phyloP scores from a whole-genome alignment of 2,329 filamentous ascomycete genomes.

The Aspergillus sp. region DNA sequence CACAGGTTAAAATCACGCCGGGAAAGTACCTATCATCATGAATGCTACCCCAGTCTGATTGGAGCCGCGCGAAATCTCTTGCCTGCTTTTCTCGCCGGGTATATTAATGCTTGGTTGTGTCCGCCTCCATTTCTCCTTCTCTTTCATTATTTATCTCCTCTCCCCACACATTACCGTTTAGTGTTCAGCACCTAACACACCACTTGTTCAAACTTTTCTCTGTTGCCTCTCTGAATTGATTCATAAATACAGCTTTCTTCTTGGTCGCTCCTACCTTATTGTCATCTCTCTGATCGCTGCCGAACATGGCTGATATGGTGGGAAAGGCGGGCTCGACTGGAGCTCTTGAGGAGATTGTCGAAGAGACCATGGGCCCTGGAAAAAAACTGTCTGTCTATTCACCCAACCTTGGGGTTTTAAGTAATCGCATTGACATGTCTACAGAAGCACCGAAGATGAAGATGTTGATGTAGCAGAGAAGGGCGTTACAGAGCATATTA shows the following conservation, averaged over 20 bases:
- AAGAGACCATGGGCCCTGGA: not conserved
- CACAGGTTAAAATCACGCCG: slow-evolving; percentile 4
- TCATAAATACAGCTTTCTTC: not conserved
- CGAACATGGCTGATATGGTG: slow-evolving; percentile 15
- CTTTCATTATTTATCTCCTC: slow-evolving; percentile 5
- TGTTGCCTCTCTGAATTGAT: not conserved
- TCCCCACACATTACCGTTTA: not conserved
- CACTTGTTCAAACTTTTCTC: slow-evolving; percentile 3
- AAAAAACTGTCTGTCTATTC: slow-evolving; percentile 15
- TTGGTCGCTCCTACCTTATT: not conserved
- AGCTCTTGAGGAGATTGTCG: not conserved
- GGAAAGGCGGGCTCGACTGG: slow-evolving; percentile 3
- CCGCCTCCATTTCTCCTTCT: not conserved
- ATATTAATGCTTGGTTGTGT: not conserved
- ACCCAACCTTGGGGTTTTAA: not conserved
- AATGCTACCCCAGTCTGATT: slow-evolving; percentile 1
- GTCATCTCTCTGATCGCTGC: not conserved
- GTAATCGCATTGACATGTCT: not conserved
- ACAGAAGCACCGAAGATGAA: slow-evolving; percentile 13
- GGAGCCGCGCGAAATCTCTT: slow-evolving; percentile 1
- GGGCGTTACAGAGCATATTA: slow-evolving; percentile 23
- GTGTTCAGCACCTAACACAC: not conserved
- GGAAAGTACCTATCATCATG: not conserved
- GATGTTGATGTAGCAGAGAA: slow-evolving; percentile 22
- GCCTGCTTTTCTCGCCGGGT: not conserved